Base-by-base conservation (phyloP, 805 yeast genomes). In the Nakazawaea ishiwadae region DNA sequence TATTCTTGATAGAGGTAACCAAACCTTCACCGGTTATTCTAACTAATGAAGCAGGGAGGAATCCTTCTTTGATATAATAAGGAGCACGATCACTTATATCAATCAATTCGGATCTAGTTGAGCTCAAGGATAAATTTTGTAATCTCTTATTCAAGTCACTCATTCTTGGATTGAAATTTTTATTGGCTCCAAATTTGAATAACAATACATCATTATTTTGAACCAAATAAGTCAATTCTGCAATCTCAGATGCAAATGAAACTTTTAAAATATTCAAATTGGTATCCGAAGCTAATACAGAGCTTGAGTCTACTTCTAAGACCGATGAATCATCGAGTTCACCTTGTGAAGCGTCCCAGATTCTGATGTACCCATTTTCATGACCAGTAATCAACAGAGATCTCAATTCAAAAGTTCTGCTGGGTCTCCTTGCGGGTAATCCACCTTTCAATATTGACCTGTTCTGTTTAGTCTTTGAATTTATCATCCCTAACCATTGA, bases 361-460 rank as follows among this genome's bases (percentile, higher is more conserved):
- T 67, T 40, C 96, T 71, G 0, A 93, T 77, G 27, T 81, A 74
- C 0, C 97, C 98, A 56, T 83, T 83, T 27, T 80, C 75, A 55
- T 93, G 96, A 0, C 97, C 98, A 0, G 96, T 81, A 1, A 88
- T 79, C 31, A 90, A 65, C 10, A 75, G 75, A 3, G 81, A 75
- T 31, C 84, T 69, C 17, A 66, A 60, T 27, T 74, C 79, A 44
- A 62, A 62, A 2, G 71, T 64, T 37, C 79, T 71, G 5, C n/a
- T 19, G 30, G 71, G 59, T 23, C 65, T 66, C 24, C 70, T 63
- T 0, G 70, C 71, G 0, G 96, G 84, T 2, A 80, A 75, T 4
- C 99, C 99, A 37, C 99, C 99, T 41, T 69, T 72, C 27, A 90
- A 65, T 4, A 88, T 60, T 7, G 75, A 62, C 10, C 50, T 51